Evolutionary conservation across 202 grass and related monocot genomes (phyloP), one percentile per base, ranked within the genome.

Genomic region (Schoenoplectus triqueter): DNA sequence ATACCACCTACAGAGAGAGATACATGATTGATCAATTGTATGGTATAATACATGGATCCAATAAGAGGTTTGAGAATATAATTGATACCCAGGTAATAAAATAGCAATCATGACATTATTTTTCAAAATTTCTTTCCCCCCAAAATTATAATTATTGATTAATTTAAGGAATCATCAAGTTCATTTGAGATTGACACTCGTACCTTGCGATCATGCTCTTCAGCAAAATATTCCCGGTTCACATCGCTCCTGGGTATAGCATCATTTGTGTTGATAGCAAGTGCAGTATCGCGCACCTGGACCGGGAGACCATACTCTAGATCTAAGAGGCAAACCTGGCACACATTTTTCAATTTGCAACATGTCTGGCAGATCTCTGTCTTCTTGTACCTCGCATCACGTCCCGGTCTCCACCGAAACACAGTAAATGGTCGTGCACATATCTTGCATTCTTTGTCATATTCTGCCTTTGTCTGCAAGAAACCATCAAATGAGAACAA

Each of bases 371-470:
- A 99, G 84, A 99, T 92, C 86, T 99, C 96, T 7, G 93, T 92
- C 82, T 99, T 99, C 88, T 99, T 99, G 87, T 99, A 99, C 80
- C 96, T 92, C 69, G 96, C 96, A 60, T 99, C 96, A 40, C 93
- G 91, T 8, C 93, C 96, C 63, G 96, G 96, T 63, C 96, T 86
- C 96, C 96, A 99, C 11, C 91, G 93, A 51, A 99, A 99, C n/a
- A 99, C 96, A 40, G 91, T 95, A 80, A 99, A 95, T 65, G 93
- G 96, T 0, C 93, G 89, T 14, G 93, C 91, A n/a, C 96, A 99
- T 46, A 99, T 99, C 82, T 99, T 99, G 76, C 96, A 99, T 55
- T 99, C 96, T 57, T 99, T 99, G 71, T 99, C 96, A 81, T 99
- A 95, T 7, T 94, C 91, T 45, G 96, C 91, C 70, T 50, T 95